Evolutionary conservation across 805 yeast species (phyloP), one percentile per base, ranked within the genome.

Genomic region (Kuraishia molischiana): DNA sequence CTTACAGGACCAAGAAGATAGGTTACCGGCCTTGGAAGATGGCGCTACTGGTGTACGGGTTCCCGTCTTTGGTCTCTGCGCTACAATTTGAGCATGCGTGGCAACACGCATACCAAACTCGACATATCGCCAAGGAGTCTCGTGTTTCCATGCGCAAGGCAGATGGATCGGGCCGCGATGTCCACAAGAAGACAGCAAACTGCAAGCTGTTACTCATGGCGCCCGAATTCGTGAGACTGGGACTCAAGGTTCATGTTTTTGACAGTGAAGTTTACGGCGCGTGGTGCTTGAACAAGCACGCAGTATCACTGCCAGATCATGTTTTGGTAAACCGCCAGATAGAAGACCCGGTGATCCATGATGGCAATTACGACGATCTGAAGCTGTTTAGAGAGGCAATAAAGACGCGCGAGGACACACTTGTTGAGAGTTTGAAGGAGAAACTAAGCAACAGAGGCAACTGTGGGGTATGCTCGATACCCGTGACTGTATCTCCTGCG

Each of bases 41-140:
- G 79, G 53, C 68, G 0, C 42, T 73, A 38, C 47, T 77, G 2
- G 81, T 85, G 0, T 64, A 79, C 48, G 87, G 89, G 2, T 85
- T 85, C 50, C 85, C 85, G 0, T 73, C 77, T 5, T 75, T 73
- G 42, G 64, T 78, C 3, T 57, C 79, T 3, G 94, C 94, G 0
- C 56, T 85, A 37, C 89, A 77, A 54, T 85, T 85, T 55, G 95
- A 85, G 49, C 87, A 82, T 56, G 89, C 94, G 1, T 79, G 84
- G 74, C 95, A 85, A 47, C 92, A 84, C 53, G 63, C 79, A 1
- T 65, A 78, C 43, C 66, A 63, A 37, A 79, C 94, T 0, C 61
- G 86, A 29, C 85, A 76, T 49, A 74, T 84, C 3, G 50, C 56
- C 2, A 44, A 45, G 0, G 56, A 51, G 3, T 52, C 53, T 9